Evolutionary conservation across 1,139 yeast species (phyloP).

Genomic region (Blastobotrys illinoisensis): DNA sequence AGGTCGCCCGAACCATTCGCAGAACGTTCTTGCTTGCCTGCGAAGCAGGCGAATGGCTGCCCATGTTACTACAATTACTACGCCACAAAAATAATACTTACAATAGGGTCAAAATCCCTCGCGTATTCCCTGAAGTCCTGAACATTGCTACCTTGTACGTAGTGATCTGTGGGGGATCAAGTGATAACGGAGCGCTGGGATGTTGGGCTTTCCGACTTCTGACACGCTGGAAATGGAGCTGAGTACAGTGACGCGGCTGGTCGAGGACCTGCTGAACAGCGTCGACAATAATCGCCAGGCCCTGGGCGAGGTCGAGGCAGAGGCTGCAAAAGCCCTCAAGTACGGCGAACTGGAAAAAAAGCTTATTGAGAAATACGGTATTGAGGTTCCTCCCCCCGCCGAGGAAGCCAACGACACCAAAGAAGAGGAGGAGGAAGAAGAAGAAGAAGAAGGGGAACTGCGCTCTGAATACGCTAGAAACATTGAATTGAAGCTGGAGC

Average conservation of each 20-base stretch:
- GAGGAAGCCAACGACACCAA: conserved; percentile 7
- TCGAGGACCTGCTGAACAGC: conserved; percentile 16
- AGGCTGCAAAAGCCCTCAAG: conserved; percentile 17
- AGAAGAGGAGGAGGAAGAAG: conserved; percentile 11
- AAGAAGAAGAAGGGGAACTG: conserved; percentile 9
- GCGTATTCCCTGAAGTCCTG: conserved; percentile 23
- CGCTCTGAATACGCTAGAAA: conserved; percentile 15
- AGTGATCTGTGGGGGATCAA: not conserved
- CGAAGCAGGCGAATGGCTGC: conserved; percentile 24
- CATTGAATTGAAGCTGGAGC: conserved; percentile 22
- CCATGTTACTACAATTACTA: conserved; percentile 13
- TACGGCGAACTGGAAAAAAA: conserved; percentile 16
- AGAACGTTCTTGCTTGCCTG: conserved; percentile 21
- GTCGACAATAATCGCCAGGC: conserved; percentile 16
- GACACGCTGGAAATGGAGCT: conserved; percentile 3
- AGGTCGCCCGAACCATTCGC: conserved; percentile 19
- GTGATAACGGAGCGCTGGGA: not conserved
- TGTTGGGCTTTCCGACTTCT: not conserved
- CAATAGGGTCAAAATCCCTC: conserved; percentile 28
- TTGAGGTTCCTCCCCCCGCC: conserved; percentile 1
- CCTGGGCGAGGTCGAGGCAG: conserved; percentile 12
- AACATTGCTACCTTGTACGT: conserved; percentile 18
- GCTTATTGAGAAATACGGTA: conserved; percentile 13
- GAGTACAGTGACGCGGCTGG: conserved; percentile 16
- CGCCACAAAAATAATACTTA: conserved; percentile 15